Percentiles rank a stretch among this genome's conserved stretches.
Evolutionary conservation across 352 stramenopile species (phyloP).

Genomic region (Globisporangium perplexum): DNA sequence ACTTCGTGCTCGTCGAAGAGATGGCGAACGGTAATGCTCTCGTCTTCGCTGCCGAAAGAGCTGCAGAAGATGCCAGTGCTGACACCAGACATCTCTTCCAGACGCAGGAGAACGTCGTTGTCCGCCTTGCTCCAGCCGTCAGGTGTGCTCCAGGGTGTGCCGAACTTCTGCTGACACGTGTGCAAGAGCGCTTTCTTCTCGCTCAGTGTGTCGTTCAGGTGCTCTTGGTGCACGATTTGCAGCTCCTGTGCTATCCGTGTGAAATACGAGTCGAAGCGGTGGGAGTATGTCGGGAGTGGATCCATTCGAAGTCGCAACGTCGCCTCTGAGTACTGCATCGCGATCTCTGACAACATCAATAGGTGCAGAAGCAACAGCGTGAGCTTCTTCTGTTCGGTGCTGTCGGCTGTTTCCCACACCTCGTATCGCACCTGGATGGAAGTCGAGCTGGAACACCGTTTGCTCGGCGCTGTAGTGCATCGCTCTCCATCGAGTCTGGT

Average conservation of each 20-base stretch:
- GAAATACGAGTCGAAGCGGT: slow-evolving; percentile 20
- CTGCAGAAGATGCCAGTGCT: not conserved
- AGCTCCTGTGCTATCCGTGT: slow-evolving; percentile 33
- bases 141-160: slow-evolving; percentile 10
- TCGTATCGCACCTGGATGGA: slow-evolving; percentile 27
- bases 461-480: slow-evolving; percentile 40
- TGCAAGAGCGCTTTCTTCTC: slow-evolving; percentile 27
- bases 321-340: slow-evolving; percentile 22
- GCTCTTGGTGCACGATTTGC: slow-evolving; percentile 26
- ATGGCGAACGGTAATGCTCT: not conserved
- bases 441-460: slow-evolving; percentile 41
- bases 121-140: slow-evolving; percentile 1
- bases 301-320: slow-evolving; percentile 23
- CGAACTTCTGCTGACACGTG: slow-evolving; percentile 20
- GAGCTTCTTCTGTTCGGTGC: not conserved
- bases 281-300: slow-evolving; percentile 11
- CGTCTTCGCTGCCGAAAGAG: not conserved
- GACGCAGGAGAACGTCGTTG: slow-evolving; percentile 12
- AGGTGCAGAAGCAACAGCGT: not conserved
- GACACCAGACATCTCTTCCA: slow-evolving; percentile 1
- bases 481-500: slow-evolving; percentile 42
- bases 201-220: slow-evolving; percentile 25
- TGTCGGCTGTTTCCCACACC: not conserved
- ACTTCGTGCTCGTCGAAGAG: slow-evolving; percentile 16
- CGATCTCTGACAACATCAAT: slow-evolving; percentile 20